A percentile compares a stretch with the other conserved stretches of the same genome.
These are phyloP conservation scores for Albophoma yamanashiensis DNA, from an alignment of 2,329 filamentous ascomycete genomes.

Conservation along the genomic window DNA sequence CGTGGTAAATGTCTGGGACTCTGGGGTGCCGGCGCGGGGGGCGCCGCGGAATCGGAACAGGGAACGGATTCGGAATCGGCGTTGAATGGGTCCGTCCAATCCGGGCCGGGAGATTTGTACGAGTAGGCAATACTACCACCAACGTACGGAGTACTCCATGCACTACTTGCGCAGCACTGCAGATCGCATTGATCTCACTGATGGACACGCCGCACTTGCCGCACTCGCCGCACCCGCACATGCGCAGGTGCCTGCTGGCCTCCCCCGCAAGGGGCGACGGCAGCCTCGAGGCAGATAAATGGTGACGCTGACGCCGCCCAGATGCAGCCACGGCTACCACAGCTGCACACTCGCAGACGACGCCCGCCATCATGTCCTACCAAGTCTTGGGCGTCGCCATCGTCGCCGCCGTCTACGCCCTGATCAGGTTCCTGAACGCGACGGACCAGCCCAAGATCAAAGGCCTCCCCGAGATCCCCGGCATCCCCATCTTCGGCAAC, in stretches of 20 bases:
- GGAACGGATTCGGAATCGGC: too few relatives aligned
- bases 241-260: neutral
- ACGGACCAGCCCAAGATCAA: slow-evolving; percentile 53
- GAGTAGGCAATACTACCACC: too few relatives aligned
- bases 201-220: neutral
- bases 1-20: too few relatives aligned
- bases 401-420: slow-evolving; percentile 8
- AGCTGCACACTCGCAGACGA: neutral
- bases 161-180: too few relatives aligned
- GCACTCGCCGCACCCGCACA: too few relatives aligned
- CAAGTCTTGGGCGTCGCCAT: slow-evolving; percentile 8
- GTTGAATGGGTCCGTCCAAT: neutral
- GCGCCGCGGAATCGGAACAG: too few relatives aligned
- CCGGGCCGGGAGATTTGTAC: neutral
- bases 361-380: slow-evolving; percentile 5
- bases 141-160: too few relatives aligned
- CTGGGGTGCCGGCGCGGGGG: too few relatives aligned
- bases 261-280: neutral
- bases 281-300: neutral
- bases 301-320: neutral
- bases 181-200: neutral
- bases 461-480: slow-evolving; percentile 49
- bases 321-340: neutral
- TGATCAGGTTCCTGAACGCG: slow-evolving; percentile 22
- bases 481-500: slow-evolving; percentile 52